Conservation (phyloP, 768 basidiomycete species). For the Trametes punicea region DNA sequence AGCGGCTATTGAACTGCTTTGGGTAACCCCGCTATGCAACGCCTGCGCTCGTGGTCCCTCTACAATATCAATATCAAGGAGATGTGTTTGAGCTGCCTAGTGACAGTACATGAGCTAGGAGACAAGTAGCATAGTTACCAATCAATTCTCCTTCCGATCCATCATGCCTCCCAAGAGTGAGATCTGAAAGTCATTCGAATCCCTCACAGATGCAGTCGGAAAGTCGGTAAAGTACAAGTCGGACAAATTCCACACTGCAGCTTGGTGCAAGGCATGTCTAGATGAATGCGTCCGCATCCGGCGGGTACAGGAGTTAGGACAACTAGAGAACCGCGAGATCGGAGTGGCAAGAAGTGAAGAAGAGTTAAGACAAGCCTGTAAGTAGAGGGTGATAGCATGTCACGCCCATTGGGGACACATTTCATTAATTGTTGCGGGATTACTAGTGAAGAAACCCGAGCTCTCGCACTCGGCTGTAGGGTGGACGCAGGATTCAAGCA, state of each 20-base stretch:
- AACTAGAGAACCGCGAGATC: not conserved
- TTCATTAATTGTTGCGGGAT: not conserved
- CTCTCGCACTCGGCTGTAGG: not conserved
- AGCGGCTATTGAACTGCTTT: not conserved
- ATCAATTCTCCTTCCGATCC: not conserved
- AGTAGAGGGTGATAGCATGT: not conserved
- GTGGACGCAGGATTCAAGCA: not conserved
- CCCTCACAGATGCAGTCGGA: not conserved
- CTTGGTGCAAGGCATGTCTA: conserved; percentile 3
- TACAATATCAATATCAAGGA: not conserved
- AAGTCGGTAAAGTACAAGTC: not conserved
- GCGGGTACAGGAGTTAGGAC: not conserved
- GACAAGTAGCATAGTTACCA: not conserved
- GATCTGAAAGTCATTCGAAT: not conserved
- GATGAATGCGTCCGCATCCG: not conserved
- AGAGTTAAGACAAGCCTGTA: not conserved
- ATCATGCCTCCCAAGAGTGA: not conserved
- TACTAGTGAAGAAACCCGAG: not conserved
- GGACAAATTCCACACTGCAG: not conserved
- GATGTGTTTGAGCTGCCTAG: not conserved
- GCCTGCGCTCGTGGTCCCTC: not conserved
- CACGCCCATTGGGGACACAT: not conserved
- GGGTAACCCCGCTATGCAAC: not conserved
- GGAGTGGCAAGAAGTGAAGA: not conserved
- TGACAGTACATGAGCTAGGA: not conserved